A percentile compares a stretch with the other conserved stretches of the same genome.
phyloP scores from a whole-genome alignment of 495 filamentous ascomycete genomes.

The Neurospora cerealis region DNA sequence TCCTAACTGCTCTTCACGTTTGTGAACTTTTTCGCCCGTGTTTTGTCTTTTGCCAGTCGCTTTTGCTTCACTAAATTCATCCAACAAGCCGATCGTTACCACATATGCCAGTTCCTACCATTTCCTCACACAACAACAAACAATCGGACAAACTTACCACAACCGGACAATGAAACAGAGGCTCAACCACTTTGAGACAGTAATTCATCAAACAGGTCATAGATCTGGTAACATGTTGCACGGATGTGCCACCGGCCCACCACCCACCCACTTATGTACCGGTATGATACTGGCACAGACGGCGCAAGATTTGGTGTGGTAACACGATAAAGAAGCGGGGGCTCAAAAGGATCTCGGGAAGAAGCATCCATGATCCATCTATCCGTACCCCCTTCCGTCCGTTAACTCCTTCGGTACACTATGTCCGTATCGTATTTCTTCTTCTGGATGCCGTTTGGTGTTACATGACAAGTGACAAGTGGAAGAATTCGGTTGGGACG shows the following conservation, averaged over 20 bases:
- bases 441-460: not conserved
- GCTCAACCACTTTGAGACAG: not conserved
- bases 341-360: not conserved
- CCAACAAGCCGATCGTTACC: not conserved
- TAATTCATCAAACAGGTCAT: not conserved
- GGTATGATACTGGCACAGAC: not conserved
- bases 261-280: not conserved
- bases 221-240: not conserved
- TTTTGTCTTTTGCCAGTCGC: not conserved
- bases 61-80: not conserved
- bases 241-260: not conserved
- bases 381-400: not conserved
- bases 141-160: not conserved
- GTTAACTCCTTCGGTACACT: not conserved
- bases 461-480: not conserved
- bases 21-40: not conserved
- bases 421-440: not conserved
- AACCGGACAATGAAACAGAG: not conserved
- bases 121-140: not conserved
- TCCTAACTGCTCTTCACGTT: not conserved
- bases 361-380: not conserved
- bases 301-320: not conserved
- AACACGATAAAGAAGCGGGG: not conserved
- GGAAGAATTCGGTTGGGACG: not conserved
- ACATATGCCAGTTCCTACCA: not conserved